A percentile compares a stretch with the other conserved stretches of the same genome.
Conservation (phyloP, 1,284 basidiomycete species). For the Austroboletus olivaceoglutinosus region DNA sequence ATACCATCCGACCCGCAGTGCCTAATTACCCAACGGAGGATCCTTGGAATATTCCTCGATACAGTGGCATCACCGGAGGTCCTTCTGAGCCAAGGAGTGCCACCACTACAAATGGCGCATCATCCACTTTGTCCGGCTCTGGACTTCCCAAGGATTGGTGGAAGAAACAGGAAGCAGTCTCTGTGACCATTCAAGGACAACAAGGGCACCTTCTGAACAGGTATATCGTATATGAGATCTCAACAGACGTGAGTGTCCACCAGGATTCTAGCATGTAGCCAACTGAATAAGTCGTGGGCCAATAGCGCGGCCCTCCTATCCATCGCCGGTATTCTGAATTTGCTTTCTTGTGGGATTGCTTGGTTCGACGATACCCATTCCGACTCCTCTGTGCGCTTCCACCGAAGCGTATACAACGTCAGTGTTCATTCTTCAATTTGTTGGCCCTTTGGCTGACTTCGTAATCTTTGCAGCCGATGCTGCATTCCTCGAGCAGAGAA, state of each 20-base stretch:
- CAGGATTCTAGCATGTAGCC: constrained; percentile 1
- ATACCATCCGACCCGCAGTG: constrained; percentile 36
- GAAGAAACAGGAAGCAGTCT: constrained; percentile 73
- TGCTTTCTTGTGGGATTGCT: constrained; percentile 80
- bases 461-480: constrained; percentile 59
- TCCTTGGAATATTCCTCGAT: constrained; percentile 59
- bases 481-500: constrained; percentile 83
- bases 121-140: constrained; percentile 63
- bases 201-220: constrained; percentile 87
- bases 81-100: constrained; percentile 28
- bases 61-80: constrained; percentile 10
- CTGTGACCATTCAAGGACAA: constrained; percentile 73
- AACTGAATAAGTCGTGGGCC: constrained; percentile 9
- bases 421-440: constrained; percentile 33
- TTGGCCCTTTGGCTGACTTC: constrained; percentile 3
- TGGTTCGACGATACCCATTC: constrained; percentile 83
- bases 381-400: constrained; percentile 85
- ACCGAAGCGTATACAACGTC: constrained; percentile 87
- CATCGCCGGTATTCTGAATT: constrained; percentile 87
- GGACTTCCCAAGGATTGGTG: constrained; percentile 81
- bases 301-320: constrained; percentile 62
- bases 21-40: constrained; percentile 62
- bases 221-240: constrained; percentile 77
- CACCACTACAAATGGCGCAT: constrained; percentile 45
- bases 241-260: constrained; percentile 64